phyloP scores from a whole-genome alignment of 2,329 filamentous ascomycete genomes.

The Ceratocystis papillata region DNA sequence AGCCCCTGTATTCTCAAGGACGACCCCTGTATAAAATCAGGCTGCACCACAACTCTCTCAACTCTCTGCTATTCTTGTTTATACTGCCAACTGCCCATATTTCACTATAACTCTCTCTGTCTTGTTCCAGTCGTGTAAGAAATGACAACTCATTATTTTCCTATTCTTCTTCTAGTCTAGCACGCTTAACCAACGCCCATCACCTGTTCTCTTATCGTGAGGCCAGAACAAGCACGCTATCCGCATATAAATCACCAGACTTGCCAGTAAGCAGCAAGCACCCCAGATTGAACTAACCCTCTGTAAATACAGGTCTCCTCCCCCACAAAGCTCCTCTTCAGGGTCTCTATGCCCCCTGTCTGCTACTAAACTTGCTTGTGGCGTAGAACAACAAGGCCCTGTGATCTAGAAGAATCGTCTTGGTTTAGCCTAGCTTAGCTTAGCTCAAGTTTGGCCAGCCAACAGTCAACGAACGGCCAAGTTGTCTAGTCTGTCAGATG shows the following conservation, averaged over 20 bases:
- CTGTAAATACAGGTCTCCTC: not conserved
- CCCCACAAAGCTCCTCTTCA: not conserved
- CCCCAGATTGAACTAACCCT: not conserved
- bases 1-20: too few relatives aligned
- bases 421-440: too few relatives aligned
- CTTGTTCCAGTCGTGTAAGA: not conserved
- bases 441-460: too few relatives aligned
- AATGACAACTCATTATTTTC: not conserved
- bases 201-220: not conserved
- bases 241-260: not conserved
- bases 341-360: not conserved
- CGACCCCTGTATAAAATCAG: too few relatives aligned
- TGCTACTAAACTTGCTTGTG: not conserved
- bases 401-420: not conserved
- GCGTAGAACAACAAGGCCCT: constrained; percentile 3
- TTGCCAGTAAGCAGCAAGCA: not conserved
- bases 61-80: too few relatives aligned
- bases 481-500: too few relatives aligned
- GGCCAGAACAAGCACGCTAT: not conserved
- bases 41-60: too few relatives aligned
- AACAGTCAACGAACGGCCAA: too few relatives aligned
- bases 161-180: not conserved
- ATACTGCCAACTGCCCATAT: not conserved
- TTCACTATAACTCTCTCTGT: not conserved
- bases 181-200: not conserved